Evolutionary conservation across 371 early-diverging fungal species (phyloP).

Genomic region (Zychaea mexicana): DNA sequence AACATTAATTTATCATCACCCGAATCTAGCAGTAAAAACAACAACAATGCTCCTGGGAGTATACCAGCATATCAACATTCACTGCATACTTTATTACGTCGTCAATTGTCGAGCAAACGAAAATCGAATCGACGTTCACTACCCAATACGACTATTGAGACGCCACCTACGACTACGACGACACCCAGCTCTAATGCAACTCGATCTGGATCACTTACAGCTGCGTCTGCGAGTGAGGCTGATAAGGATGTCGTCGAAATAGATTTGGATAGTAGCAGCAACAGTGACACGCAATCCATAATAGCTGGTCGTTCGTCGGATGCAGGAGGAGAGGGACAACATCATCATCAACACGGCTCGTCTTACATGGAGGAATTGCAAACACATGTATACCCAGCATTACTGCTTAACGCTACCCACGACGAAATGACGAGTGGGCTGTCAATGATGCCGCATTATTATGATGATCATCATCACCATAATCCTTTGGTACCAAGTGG

Average conservation of each 20-base stretch:
- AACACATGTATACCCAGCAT: constrained; percentile 23
- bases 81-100: constrained; percentile 18
- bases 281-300: neutral
- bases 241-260: constrained; percentile 34
- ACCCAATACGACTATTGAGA: neutral
- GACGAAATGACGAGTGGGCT: neutral
- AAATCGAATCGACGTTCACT: constrained; percentile 11
- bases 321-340: neutral
- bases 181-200: neutral
- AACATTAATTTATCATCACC: no score
- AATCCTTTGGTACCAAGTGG: constrained; percentile 4
- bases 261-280: constrained; percentile 17
- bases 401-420: constrained; percentile 16
- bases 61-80: constrained; percentile 28
- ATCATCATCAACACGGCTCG: no score
- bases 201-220: neutral
- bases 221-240: constrained; percentile 11
- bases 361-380: constrained; percentile 2
- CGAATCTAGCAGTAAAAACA: no score
- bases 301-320: neutral
- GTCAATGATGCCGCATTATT: neutral
- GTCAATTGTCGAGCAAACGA: constrained; percentile 23
- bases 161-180: neutral
- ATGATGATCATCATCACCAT: neutral
- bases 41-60: constrained; percentile 3